phyloP scores from a whole-genome alignment of 1,284 basidiomycete genomes.

The Athelia sp. region DNA sequence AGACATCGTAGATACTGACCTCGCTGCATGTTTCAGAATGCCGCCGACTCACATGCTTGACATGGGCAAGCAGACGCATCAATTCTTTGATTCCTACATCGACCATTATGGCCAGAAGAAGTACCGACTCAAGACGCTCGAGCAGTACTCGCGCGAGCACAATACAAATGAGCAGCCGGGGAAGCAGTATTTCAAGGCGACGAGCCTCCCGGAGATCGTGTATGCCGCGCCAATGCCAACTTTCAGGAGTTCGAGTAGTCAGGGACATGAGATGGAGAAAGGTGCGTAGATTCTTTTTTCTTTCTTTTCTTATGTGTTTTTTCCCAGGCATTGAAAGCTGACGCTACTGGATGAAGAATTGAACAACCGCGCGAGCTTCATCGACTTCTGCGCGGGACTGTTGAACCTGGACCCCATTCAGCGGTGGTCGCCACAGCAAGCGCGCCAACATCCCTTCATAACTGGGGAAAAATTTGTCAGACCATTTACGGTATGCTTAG shows the following conservation, averaged over 20 bases:
- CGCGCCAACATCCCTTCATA: conserved; percentile 94
- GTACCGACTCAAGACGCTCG: conserved; percentile 86
- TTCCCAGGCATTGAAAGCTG: too few species aligned
- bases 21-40: conserved; percentile 40
- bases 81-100: conserved; percentile 86
- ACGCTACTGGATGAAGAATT: too few species aligned
- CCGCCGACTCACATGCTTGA: conserved; percentile 94
- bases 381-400: conserved; percentile 95
- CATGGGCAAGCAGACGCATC: conserved; percentile 89
- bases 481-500: conserved; percentile 71
- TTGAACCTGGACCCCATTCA: conserved; percentile 93
- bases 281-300: conserved; percentile 51
- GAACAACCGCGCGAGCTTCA: conserved; percentile 90
- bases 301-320: too few species aligned
- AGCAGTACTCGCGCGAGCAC: conserved; percentile 95
- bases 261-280: conserved; percentile 88
- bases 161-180: conserved; percentile 94
- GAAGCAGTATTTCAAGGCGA: conserved; percentile 98
- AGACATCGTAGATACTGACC: too few species aligned
- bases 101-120: conserved; percentile 82
- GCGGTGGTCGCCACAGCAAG: conserved; percentile 97
- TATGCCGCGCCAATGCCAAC: conserved; percentile 89
- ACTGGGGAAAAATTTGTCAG: conserved; percentile 94
- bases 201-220: conserved; percentile 91
- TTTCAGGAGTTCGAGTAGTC: conserved; percentile 66